Conservation (phyloP, 192 early-diverging fungal species). For the Coemansia sp. region DNA sequence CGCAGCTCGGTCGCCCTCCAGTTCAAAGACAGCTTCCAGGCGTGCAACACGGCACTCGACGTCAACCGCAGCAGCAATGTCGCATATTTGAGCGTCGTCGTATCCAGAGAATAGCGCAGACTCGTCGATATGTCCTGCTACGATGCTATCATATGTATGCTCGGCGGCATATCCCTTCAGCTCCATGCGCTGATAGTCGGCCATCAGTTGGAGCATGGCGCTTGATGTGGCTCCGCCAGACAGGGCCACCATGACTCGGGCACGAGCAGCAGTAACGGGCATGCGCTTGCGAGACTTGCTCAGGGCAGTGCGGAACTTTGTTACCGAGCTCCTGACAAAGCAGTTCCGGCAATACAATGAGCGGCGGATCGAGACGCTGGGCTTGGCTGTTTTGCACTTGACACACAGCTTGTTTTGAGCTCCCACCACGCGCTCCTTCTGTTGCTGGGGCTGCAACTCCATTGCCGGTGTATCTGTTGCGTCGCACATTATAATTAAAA, state of each 20-base stretch:
- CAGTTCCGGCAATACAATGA: constrained; percentile 83
- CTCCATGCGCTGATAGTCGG: constrained; percentile 61
- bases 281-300: constrained; percentile 56
- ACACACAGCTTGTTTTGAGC: constrained; percentile 53
- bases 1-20: constrained; percentile 6
- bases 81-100: constrained; percentile 41
- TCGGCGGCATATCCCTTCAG: constrained; percentile 61
- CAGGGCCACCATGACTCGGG: constrained; percentile 77
- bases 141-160: constrained; percentile 61
- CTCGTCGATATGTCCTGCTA: constrained; percentile 83
- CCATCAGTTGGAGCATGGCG: constrained; percentile 66
- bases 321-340: constrained; percentile 68
- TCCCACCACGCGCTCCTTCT: not conserved
- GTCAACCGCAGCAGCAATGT: constrained; percentile 45
- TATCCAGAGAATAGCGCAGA: constrained; percentile 57
- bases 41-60: constrained; percentile 51
- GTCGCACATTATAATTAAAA: constrained; percentile 19
- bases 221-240: constrained; percentile 88
- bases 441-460: not conserved
- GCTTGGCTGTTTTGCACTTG: constrained; percentile 76
- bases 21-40: constrained; percentile 70
- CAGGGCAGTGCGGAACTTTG: constrained; percentile 71
- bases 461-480: not conserved
- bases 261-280: constrained; percentile 15
- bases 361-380: constrained; percentile 69